These are phyloP conservation scores for Melanomma pulvis-pyrius DNA, from an alignment of 495 filamentous ascomycete species.

Conservation along the genomic window DNA sequence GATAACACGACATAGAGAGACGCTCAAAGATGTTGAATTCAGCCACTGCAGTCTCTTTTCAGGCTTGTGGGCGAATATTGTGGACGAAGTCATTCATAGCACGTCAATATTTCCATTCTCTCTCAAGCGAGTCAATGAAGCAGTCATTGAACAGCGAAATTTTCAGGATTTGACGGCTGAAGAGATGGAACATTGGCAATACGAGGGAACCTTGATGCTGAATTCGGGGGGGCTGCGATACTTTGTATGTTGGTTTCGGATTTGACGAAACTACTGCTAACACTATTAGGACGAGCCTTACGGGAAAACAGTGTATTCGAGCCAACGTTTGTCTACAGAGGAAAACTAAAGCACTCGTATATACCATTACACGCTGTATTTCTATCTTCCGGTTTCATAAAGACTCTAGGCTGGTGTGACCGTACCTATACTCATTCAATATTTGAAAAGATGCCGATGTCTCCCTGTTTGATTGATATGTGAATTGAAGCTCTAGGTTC, in stretches of 20 bases:
- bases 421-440: no score
- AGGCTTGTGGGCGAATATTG: slow-evolving; percentile 25
- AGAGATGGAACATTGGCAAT: slow-evolving; percentile 14
- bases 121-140: slow-evolving; percentile 20
- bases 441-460: no score
- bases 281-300: neutral
- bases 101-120: slow-evolving; percentile 10
- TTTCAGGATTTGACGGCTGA: slow-evolving; percentile 3
- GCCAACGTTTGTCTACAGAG: neutral
- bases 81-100: slow-evolving; percentile 15
- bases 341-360: neutral
- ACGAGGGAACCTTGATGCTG: slow-evolving; percentile 11
- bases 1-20: slow-evolving; percentile 21
- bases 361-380: neutral
- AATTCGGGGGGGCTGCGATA: slow-evolving; percentile 6
- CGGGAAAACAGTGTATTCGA: neutral
- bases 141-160: neutral
- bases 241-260: slow-evolving; percentile 15
- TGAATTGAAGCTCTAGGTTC: no score
- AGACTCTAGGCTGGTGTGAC: no score
- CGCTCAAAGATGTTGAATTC: slow-evolving; percentile 12
- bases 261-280: neutral
- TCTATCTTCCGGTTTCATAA: no score
- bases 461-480: no score
- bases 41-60: slow-evolving; percentile 13